Percentiles rank a stretch among this genome's conserved stretches.
These are phyloP conservation scores for Candida albicans DNA, from an alignment of 1,139 yeast genomes.

Conservation along the genomic window DNA sequence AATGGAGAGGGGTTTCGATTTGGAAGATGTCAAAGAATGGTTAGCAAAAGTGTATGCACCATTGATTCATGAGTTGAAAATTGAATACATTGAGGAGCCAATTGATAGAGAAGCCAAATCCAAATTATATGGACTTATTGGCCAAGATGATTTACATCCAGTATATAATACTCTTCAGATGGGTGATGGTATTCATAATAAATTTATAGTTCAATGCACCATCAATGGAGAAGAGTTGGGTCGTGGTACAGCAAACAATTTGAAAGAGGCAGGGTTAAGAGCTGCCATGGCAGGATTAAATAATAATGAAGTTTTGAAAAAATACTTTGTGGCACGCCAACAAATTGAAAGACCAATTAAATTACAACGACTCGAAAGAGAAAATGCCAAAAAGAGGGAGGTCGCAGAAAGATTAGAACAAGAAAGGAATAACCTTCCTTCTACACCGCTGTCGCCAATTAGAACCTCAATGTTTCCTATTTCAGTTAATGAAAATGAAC, in stretches of 20 bases:
- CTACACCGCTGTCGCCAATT: constrained; percentile 15
- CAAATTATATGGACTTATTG: constrained; percentile 75
- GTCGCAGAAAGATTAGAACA: constrained; percentile 9
- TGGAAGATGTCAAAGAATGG: constrained; percentile 60
- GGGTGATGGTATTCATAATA: constrained; percentile 53
- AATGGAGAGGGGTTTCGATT: constrained; percentile 52
- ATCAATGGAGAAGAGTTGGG: constrained; percentile 61
- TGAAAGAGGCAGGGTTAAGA: constrained; percentile 65
- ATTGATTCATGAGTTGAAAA: constrained; percentile 27
- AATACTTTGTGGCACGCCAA: constrained; percentile 61
- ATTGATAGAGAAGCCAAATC: constrained; percentile 68
- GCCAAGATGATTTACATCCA: constrained; percentile 69
- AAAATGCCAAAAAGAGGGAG: constrained; percentile 5
- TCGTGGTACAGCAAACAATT: constrained; percentile 57
- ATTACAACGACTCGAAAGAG: constrained; percentile 9
- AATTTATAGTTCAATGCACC: constrained; percentile 64
- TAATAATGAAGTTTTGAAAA: constrained; percentile 61
- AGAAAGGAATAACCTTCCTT: constrained; percentile 19
- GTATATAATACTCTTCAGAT: constrained; percentile 55
- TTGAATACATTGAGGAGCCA: constrained; percentile 30
- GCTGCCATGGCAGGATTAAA: constrained; percentile 72
- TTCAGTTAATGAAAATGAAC: constrained; percentile 24
- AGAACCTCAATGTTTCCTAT: constrained; percentile 25
- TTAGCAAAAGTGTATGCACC: constrained; percentile 48
- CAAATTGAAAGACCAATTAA: constrained; percentile 47